Percentiles rank a stretch among this genome's conserved stretches.
These are phyloP conservation scores for Dendrostoma leiphaemia DNA, from an alignment of 2,329 filamentous ascomycete species.

Conservation along the genomic window DNA sequence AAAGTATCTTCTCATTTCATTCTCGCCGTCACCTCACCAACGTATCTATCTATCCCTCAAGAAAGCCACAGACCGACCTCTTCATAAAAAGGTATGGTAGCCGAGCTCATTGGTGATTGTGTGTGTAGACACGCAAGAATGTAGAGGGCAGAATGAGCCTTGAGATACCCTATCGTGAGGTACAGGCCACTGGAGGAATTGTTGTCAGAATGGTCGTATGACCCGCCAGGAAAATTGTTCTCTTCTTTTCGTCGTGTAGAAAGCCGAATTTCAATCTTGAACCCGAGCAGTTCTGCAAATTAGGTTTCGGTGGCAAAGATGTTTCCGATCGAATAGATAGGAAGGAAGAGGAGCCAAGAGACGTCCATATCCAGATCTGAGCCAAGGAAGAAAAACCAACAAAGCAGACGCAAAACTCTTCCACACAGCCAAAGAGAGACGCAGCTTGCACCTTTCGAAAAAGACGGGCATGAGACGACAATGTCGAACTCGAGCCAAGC, in stretches of 20 bases:
- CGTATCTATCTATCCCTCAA: constrained; percentile 6
- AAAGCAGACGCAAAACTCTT: neutral
- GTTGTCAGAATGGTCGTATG: constrained; percentile 16
- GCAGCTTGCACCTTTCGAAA: neutral
- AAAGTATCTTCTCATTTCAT: constrained; percentile 8
- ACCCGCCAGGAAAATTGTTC: constrained; percentile 8
- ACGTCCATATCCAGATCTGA: constrained; percentile 1
- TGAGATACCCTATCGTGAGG: neutral
- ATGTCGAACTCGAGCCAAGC: neutral
- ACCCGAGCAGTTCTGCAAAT: neutral
- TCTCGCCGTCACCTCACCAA: neutral
- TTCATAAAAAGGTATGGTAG: neutral
- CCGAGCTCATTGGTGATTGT: neutral
- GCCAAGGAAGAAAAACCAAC: neutral
- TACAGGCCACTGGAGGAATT: constrained; percentile 16
- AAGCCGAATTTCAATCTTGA: neutral
- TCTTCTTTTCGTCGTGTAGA: constrained; percentile 1
- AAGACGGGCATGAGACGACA: neutral
- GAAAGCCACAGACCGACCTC: constrained; percentile 5
- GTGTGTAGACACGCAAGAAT: neutral
- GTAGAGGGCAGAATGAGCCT: neutral
- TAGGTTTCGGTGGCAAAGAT: neutral
- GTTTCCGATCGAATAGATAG: neutral
- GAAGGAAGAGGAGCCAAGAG: constrained; percentile 3
- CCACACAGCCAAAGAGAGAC: neutral